phyloP scores from a whole-genome alignment of 179 eudicot species.

The Actinidia arguta region DNA sequence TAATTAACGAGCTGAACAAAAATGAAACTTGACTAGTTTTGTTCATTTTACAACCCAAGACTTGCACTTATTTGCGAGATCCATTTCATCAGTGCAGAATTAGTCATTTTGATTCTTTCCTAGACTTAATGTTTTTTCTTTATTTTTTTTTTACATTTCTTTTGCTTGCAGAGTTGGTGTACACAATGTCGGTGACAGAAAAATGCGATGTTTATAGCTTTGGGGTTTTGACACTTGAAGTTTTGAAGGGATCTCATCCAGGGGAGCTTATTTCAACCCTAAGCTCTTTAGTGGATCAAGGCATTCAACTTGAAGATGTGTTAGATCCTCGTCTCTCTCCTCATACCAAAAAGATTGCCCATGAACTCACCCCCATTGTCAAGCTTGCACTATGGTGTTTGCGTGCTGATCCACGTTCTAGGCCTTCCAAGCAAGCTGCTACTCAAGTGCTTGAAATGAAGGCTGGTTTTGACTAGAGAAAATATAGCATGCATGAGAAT shows the following conservation, averaged over 20 bases:
- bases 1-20: too few relatives aligned
- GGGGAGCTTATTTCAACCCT: slow-evolving; percentile 1
- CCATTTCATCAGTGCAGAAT: too few relatives aligned
- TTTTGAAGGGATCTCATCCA: slow-evolving; percentile 21
- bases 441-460: slow-evolving; percentile 12
- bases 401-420: background rate
- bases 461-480: background rate
- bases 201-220: slow-evolving; percentile 21
- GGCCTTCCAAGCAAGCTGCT: slow-evolving; percentile 10
- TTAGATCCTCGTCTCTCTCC: slow-evolving; percentile 9
- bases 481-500: background rate
- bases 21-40: too few relatives aligned
- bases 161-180: background rate
- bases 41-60: too few relatives aligned
- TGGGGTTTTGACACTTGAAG: slow-evolving; percentile 18
- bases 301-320: background rate
- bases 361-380: background rate
- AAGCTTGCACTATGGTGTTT: slow-evolving; percentile 5
- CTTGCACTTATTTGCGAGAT: too few relatives aligned
- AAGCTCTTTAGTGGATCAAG: background rate
- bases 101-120: too few relatives aligned
- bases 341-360: background rate
- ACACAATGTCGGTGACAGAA: slow-evolving; percentile 19
- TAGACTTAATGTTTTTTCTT: too few relatives aligned
- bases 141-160: too few relatives aligned